Conservation (phyloP, 176 grass and related monocot species). For the sorghum (Sorghum bicolor) region DNA sequence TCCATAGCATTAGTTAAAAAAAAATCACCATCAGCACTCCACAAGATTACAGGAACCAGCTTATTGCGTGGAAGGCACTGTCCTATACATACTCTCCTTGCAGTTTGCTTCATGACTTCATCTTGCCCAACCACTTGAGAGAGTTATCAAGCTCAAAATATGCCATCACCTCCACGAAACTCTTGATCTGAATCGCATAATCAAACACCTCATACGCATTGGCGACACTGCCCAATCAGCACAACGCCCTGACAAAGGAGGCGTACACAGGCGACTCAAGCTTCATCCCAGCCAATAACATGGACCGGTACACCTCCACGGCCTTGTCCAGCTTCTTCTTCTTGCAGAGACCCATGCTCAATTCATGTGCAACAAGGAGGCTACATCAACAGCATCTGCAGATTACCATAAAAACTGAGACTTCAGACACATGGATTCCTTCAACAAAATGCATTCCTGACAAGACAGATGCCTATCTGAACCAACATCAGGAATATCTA, state of each 20-base stretch:
- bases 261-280: constrained; percentile 50
- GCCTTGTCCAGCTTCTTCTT: constrained; percentile 30
- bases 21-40: too few species aligned
- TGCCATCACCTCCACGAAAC: constrained; percentile 39
- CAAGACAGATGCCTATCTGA: neutral
- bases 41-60: too few species aligned
- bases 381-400: neutral
- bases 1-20: too few species aligned
- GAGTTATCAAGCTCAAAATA: constrained; percentile 69
- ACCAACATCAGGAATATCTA: too few species aligned
- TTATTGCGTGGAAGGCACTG: too few species aligned
- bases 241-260: constrained; percentile 53
- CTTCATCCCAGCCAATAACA: constrained; percentile 62
- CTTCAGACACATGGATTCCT: neutral
- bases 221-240: constrained; percentile 10
- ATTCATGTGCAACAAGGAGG: too few species aligned
- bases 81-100: neutral
- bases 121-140: constrained; percentile 59
- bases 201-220: constrained; percentile 57
- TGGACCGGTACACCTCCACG: constrained; percentile 53
- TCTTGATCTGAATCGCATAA: constrained; percentile 71
- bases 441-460: neutral
- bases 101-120: constrained; percentile 19
- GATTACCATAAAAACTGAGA: neutral
- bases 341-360: constrained; percentile 69